phyloP scores from a whole-genome alignment of 257 asterid species.

The Datura wrightii region DNA sequence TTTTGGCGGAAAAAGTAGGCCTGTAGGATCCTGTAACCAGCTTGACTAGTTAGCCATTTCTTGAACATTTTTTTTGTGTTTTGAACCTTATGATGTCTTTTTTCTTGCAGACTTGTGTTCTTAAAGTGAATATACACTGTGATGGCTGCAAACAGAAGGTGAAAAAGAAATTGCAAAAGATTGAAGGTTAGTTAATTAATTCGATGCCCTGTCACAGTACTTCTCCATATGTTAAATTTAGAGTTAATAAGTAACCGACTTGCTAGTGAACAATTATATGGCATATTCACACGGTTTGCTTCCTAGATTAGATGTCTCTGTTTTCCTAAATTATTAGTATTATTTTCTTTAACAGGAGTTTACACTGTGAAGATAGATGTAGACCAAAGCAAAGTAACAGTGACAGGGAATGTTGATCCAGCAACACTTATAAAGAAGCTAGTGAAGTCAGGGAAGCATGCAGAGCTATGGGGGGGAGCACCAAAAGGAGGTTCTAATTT shows the following conservation, averaged over 20 bases:
- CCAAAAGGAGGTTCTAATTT: conserved; percentile 46
- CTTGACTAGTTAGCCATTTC: not conserved
- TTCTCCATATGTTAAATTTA: not conserved
- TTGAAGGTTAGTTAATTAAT: conserved; percentile 51
- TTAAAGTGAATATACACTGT: conserved; percentile 70
- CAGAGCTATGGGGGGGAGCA: conserved; percentile 65
- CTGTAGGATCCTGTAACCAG: not conserved
- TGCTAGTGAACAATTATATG: not conserved
- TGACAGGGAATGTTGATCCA: conserved; percentile 71
- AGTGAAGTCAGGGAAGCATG: conserved; percentile 72
- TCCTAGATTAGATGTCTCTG: not conserved
- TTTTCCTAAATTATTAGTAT: not conserved
- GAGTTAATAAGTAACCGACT: not conserved
- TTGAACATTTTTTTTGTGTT: conserved; percentile 1
- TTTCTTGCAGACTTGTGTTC: conserved; percentile 59
- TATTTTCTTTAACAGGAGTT: conserved; percentile 42
- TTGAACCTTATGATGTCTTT: not conserved
- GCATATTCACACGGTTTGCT: not conserved
- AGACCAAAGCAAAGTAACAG: conserved; percentile 65
- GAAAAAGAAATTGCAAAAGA: conserved; percentile 60
- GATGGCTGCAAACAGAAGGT: conserved; percentile 73
- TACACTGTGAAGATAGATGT: conserved; percentile 46
- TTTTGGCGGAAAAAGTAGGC: not conserved
- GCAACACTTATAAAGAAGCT: conserved; percentile 63
- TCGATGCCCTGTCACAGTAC: not conserved